Base-by-base conservation (phyloP, 495 filamentous ascomycete genomes). In the Hyaloscypha hepaticicola region DNA sequence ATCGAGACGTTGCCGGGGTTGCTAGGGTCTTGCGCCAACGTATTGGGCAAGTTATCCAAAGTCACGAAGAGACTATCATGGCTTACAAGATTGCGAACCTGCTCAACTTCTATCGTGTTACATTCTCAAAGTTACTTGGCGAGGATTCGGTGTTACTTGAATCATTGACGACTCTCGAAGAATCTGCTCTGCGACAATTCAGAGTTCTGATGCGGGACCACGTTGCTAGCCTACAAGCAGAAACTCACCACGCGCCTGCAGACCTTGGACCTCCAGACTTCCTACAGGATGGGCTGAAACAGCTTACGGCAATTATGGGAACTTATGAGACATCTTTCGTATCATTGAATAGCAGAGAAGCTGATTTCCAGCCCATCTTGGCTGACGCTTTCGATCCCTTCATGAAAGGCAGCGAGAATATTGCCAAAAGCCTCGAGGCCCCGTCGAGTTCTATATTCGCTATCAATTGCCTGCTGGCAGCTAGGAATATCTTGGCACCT, bases 61-160 rank as follows among this genome's bases (percentile, higher is more conserved):
- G 88, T 58, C 92, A 97, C 70, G 95, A 97, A 64, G 92, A 97
- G 60, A 87, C 91, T 0, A 89, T 94, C 26, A 79, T 93, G 51
- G 88, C 91, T 57, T 99, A 96, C 80, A 92, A 91, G 70, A 87
- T 97, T 41, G 87, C 90, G 21, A 97, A 96, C 64, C 77, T 98
- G 1, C 82, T 98, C 33, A 83, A 84, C 55, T 99, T 98, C 77
- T 99, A 99, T 77, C 87, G 85, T 55, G 80, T 82, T 45, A 98
- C 91, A 1, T 97, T 98, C 68, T 80, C 85, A 9, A 91, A 86
- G 71, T 77, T 99, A 1, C 78, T 98, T 0, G 90, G 90, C 25
- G 67, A 82, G 5, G 80, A 87, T 12, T 90, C 92, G 0, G 80
- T 80, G 19, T 77, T 99, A 0, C 82, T 93, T 0, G 88, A 91